Base-by-base conservation (phyloP, 768 basidiomycete genomes). In the Termitomyces sp. region DNA sequence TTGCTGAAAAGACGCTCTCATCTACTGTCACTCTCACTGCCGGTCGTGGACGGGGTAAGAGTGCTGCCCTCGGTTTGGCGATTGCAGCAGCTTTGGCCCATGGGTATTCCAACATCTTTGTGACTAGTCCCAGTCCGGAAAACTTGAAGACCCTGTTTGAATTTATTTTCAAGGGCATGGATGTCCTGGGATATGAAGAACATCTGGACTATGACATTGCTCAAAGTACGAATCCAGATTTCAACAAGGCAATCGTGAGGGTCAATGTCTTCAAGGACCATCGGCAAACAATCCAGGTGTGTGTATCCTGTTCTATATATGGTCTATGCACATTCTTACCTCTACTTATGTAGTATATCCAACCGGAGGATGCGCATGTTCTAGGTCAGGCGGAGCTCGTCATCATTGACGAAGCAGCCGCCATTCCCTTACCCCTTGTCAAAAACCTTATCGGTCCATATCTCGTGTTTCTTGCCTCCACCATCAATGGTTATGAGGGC, bases 401-500 rank as follows among this genome's bases (percentile, higher is more conserved):
- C 65, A 90, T 99, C 68, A 96, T 99, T 65, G 97, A 99, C 68
- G 97, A 99, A 75, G 96, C 96, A 7, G 97, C 97, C 9, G 97
- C 97, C 20, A 98, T 98, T 57, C 97, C 97, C 1, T 85, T 98
- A 17, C 95, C 96, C 2, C 88, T 99, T 40, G 96, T 99, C 17
- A 87, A 91, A 59, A 93, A 94, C 67, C 90, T 99, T 64, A 87
- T 99, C 58, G 97, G 97, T 0, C 90, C 89, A 1, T 98, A 98
- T 76, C 91, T 98, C 40, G 95, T 98, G 55, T 98, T 98, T 81
- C 89, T 98, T 82, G 93, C 97, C 1, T 97, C 95, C n/a, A 99
- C 97, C 0, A 95, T 99, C 77, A 98, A 98, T 72, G 97, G 97
- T 45, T 99, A 99, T 74, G 97, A 98, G 81, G 97, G 97, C 32